Conservation (phyloP, 192 early-diverging fungal genomes). For the Chytriomyces confervae region DNA sequence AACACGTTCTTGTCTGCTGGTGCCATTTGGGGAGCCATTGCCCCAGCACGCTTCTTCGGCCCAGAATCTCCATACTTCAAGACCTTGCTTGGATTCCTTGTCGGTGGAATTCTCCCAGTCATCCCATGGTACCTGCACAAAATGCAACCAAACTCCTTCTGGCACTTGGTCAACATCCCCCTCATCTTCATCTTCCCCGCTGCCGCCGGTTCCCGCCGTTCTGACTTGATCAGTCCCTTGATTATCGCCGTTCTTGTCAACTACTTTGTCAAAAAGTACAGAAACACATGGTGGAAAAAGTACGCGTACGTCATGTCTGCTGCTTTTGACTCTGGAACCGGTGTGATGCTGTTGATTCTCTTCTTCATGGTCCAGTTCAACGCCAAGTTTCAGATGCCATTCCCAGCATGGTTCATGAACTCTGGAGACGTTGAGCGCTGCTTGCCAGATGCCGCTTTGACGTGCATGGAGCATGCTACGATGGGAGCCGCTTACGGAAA, state of each 20-base stretch:
- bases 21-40: conserved; percentile 76
- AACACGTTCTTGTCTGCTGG: conserved; percentile 66
- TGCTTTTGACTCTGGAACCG: conserved; percentile 63
- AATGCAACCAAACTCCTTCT: conserved; percentile 18
- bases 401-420: conserved; percentile 15
- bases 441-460: conserved; percentile 1
- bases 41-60: conserved; percentile 63
- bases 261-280: conserved; percentile 18
- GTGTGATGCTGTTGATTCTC: conserved; percentile 32
- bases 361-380: conserved; percentile 30
- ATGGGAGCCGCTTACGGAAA: neutral
- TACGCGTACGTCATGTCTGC: conserved; percentile 75
- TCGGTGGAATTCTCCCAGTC: conserved; percentile 41
- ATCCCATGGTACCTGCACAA: conserved; percentile 42
- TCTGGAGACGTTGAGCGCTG: conserved; percentile 14
- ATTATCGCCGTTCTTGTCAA: neutral
- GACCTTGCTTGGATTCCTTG: conserved; percentile 24
- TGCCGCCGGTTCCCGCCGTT: neutral
- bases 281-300: conserved; percentile 59
- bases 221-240: neutral
- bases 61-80: conserved; percentile 30
- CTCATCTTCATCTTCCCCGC: conserved; percentile 11
- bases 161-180: conserved; percentile 30
- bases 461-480: conserved; percentile 14
- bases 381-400: neutral